A percentile compares a stretch with the other conserved stretches of the same genome.
These are phyloP conservation scores for Ascochyta pisi DNA, from an alignment of 2,329 filamentous ascomycete species.

Conservation along the genomic window DNA sequence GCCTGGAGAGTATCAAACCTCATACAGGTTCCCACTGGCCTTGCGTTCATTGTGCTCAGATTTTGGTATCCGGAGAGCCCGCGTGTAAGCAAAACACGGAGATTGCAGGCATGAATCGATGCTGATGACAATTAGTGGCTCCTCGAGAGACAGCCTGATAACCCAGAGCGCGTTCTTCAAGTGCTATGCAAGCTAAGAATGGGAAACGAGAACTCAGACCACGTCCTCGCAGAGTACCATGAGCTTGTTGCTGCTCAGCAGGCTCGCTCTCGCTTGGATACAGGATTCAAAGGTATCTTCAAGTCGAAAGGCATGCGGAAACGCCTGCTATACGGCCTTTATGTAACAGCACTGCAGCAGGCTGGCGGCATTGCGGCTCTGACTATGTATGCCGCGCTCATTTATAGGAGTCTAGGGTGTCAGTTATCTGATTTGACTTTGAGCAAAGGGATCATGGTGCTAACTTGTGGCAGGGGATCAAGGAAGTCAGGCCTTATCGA, in stretches of 20 bases:
- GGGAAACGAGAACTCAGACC: slow-evolving; percentile 5
- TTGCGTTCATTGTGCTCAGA: too few species aligned
- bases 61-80: too few species aligned
- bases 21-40: too few species aligned
- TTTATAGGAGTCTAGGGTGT: too few species aligned
- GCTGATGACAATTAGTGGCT: too few species aligned
- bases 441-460: too few species aligned
- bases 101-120: too few species aligned
- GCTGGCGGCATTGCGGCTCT: slow-evolving; percentile 14
- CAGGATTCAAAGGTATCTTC: slow-evolving; percentile 11
- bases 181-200: slow-evolving; percentile 10
- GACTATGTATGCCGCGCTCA: slow-evolving; percentile 10
- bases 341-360: slow-evolving; percentile 10
- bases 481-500: too few species aligned
- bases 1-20: too few species aligned
- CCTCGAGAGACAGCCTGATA: slow-evolving; percentile 2
- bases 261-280: slow-evolving; percentile 5
- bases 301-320: slow-evolving; percentile 12
- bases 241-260: slow-evolving; percentile 15
- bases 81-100: too few species aligned
- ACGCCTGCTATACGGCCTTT: slow-evolving; percentile 8
- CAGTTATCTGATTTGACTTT: too few species aligned
- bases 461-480: too few species aligned
- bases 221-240: slow-evolving; percentile 9
- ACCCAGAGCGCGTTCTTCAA: slow-evolving; percentile 1